Percentiles rank a stretch among this genome's conserved stretches.
Evolutionary conservation across 2,329 filamentous ascomycete species (phyloP).

Genomic region (Tolypocladium ovalisporum): DNA sequence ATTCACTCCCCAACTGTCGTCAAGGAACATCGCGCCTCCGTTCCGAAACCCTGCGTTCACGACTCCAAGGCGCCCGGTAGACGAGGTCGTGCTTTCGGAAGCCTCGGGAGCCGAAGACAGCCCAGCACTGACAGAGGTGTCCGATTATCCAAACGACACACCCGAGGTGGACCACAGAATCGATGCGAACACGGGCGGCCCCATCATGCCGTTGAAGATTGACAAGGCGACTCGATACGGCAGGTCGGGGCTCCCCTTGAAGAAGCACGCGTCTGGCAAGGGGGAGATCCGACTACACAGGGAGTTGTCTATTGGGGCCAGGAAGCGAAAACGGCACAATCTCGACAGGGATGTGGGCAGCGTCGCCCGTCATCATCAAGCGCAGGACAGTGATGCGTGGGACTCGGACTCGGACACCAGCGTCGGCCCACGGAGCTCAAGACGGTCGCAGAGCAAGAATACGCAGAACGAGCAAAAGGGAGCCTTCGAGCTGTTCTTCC

Average conservation of each 20-base stretch:
- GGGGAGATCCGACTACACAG: conserved; percentile 49
- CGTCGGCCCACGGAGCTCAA: conserved; percentile 9
- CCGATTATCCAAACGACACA: conserved; percentile 39
- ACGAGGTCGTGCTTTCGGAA: conserved; percentile 43
- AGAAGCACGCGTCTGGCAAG: conserved; percentile 40
- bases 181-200: conserved; percentile 28
- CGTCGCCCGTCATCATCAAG: conserved; percentile 31
- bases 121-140: conserved; percentile 46
- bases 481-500: conserved; percentile 33
- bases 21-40: conserved; percentile 32
- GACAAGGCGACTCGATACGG: conserved; percentile 35
- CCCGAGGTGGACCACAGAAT: conserved; percentile 38
- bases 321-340: conserved; percentile 43
- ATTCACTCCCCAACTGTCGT: conserved; percentile 32
- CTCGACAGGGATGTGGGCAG: conserved; percentile 42
- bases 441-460: conserved; percentile 13
- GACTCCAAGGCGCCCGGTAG: conserved; percentile 47
- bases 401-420: conserved; percentile 38
- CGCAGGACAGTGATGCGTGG: conserved; percentile 30
- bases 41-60: conserved; percentile 57
- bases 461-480: conserved; percentile 12
- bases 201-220: conserved; percentile 35
- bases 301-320: conserved; percentile 26
- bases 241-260: conserved; percentile 25
- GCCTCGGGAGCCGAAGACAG: conserved; percentile 49